Conservation (phyloP, 495 filamentous ascomycete species). For the Hyaloscypha finlandica region DNA sequence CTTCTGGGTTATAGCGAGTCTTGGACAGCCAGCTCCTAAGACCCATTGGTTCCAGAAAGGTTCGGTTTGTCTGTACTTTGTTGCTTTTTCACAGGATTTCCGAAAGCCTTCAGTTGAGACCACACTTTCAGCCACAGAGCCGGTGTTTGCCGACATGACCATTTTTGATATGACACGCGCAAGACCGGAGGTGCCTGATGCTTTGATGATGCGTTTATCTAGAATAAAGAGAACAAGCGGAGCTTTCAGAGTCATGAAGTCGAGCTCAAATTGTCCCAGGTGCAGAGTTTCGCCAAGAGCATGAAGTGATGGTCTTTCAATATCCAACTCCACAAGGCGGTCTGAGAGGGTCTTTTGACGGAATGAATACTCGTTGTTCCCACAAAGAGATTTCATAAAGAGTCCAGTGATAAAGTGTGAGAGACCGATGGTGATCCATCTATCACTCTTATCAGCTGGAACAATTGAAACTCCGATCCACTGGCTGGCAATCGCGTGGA, state of each 20-base stretch:
- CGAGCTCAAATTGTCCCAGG: conserved; percentile 77
- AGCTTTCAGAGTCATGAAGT: conserved; percentile 91
- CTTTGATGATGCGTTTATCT: conserved; percentile 85
- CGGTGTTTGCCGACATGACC: conserved; percentile 79
- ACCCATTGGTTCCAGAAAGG: conserved; percentile 94
- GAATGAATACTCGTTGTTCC: conserved; percentile 91
- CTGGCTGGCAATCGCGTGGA: conserved; percentile 85
- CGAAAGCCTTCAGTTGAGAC: conserved; percentile 76
- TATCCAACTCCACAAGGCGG: conserved; percentile 76
- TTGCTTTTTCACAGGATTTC: conserved; percentile 79
- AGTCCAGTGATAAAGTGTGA: conserved; percentile 91
- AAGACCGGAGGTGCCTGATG: conserved; percentile 78
- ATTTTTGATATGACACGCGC: conserved; percentile 81
- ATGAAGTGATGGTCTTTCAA: conserved; percentile 78
- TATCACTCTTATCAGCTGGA: conserved; percentile 75
- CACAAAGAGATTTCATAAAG: conserved; percentile 85
- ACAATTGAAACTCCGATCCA: conserved; percentile 92
- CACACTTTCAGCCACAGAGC: conserved; percentile 65
- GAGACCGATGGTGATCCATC: conserved; percentile 89
- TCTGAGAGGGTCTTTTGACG: conserved; percentile 87
- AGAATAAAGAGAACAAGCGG: conserved; percentile 91
- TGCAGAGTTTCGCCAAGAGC: conserved; percentile 75
- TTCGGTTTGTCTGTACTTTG: conserved; percentile 75
- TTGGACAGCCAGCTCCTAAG: conserved; percentile 80
- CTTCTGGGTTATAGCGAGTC: conserved; percentile 76